Evolutionary conservation across 1,139 yeast genomes (phyloP), one percentile per base, ranked within the genome.

Genomic region (Candida glucosophila): DNA sequence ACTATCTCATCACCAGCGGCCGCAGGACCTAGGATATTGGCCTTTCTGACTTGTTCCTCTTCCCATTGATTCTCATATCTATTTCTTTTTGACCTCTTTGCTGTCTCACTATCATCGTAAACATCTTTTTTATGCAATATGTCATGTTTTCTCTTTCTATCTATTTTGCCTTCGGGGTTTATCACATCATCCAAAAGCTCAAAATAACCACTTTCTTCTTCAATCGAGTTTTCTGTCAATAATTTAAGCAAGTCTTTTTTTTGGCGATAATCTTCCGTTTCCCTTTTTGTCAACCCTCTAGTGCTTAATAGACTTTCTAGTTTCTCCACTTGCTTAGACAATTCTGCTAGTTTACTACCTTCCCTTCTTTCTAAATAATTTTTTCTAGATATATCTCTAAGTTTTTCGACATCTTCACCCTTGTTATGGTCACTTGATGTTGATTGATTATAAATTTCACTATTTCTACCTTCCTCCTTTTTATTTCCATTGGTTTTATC

Each of bases 61-160:
- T 78, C 90, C 92, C 92, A 81, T 27, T 61, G 65, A 25, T 63
- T 65, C 24, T 58, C 66, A 38, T 59, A 66, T 12, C 33, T 29
- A 18, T 54, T 35, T 26, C 32, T 39, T 14, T 22, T 32, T 28
- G 17, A 16, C 11, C 14, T 14, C 19, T 29, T 22, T 32, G 31
- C 10, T 28, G 44, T n/a, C 15, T 43, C 52, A 14, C 39, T 39
- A 17, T 41, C 45, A 24, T 35, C 41, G 22, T 48, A 41, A 21
- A 47, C 44, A 14, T 64, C 43, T 11, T 55, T 62, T 2, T 54
- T 51, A 24, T 41, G 60, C 55, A 61, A 44, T 2, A 49, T 37
- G 8, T 56, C 59, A 10, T 34, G 40, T 41, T 75, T 77, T 25
- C 71, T 55, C 41, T 62, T 67, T 17, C 58, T 55, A 34, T 75